Conservation (phyloP, 2,329 filamentous ascomycete species). For the Verticillium alfalfae region DNA sequence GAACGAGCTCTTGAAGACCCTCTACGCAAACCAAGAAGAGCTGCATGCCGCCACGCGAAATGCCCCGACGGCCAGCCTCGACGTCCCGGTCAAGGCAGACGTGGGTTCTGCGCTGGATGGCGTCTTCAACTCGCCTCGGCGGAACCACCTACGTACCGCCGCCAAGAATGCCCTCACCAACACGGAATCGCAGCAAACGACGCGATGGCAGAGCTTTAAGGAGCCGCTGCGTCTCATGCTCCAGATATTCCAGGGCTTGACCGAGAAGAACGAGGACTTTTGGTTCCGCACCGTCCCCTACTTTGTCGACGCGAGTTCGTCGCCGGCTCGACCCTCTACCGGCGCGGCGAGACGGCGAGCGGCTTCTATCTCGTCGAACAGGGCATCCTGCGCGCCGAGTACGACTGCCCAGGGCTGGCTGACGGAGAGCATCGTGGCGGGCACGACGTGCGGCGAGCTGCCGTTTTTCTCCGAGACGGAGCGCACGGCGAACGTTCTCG, state of each 20-base stretch:
- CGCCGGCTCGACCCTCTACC: constrained; percentile 70
- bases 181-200: constrained; percentile 50
- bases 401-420: constrained; percentile 88
- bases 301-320: constrained; percentile 66
- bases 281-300: constrained; percentile 79
- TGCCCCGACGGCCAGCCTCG: constrained; percentile 36
- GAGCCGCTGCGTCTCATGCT: constrained; percentile 88
- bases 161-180: constrained; percentile 71
- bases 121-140: constrained; percentile 73
- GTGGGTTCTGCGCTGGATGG: constrained; percentile 27
- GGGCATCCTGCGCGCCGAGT: constrained; percentile 85
- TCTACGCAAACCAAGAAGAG: constrained; percentile 66
- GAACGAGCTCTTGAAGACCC: constrained; percentile 81
- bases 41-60: constrained; percentile 38
- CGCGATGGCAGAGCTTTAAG: constrained; percentile 79
- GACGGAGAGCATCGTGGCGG: constrained; percentile 87
- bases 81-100: constrained; percentile 37
- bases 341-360: constrained; percentile 67
- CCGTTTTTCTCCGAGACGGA: constrained; percentile 92
- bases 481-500: constrained; percentile 79
- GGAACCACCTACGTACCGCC: constrained; percentile 69
- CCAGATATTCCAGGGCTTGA: constrained; percentile 90
- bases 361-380: constrained; percentile 89
- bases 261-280: constrained; percentile 84
- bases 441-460: constrained; percentile 90